Conservation (phyloP, 768 basidiomycete species). For the Kwoniella pini region DNA sequence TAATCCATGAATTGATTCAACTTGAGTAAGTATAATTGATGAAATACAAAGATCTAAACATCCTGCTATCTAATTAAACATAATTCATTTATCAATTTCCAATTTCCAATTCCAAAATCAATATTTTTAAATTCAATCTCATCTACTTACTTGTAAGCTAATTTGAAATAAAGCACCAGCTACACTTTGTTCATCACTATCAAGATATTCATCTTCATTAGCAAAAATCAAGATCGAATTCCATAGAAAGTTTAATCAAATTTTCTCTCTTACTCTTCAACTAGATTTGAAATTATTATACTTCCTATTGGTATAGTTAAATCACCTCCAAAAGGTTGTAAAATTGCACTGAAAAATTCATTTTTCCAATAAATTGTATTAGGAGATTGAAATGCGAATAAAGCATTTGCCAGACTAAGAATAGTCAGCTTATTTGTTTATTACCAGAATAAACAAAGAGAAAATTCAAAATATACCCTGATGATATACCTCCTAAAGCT, state of each 20-base stretch:
- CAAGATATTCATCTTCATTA: no score
- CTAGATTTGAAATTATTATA: conserved; percentile 31
- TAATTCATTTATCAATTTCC: no score
- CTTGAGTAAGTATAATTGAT: conserved; percentile 14
- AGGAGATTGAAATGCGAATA: conserved; percentile 33
- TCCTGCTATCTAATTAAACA: conserved; percentile 15
- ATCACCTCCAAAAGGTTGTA: conserved; percentile 34
- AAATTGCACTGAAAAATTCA: conserved; percentile 31
- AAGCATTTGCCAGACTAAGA: conserved; percentile 13
- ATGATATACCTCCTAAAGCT: conserved; percentile 13
- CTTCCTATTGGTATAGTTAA: conserved; percentile 20
- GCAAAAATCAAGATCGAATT: no score
- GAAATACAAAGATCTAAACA: conserved; percentile 27
- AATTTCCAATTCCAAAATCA: no score
- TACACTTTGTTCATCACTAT: conserved; percentile 24
- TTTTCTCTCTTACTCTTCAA: conserved; percentile 30
- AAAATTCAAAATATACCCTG: background rate
- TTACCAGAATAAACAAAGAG: no score
- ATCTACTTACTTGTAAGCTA: conserved; percentile 8
- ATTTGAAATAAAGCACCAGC: conserved; percentile 34
- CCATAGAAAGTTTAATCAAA: background rate
- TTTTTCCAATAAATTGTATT: conserved; percentile 33
- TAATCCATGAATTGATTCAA: conserved; percentile 2
- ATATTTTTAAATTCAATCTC: background rate
- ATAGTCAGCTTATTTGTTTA: no score